Percentiles rank a stretch among this genome's conserved stretches.
phyloP scores from a whole-genome alignment of 2,329 filamentous ascomycete genomes.

The Aspergillus pseudoterreus region DNA sequence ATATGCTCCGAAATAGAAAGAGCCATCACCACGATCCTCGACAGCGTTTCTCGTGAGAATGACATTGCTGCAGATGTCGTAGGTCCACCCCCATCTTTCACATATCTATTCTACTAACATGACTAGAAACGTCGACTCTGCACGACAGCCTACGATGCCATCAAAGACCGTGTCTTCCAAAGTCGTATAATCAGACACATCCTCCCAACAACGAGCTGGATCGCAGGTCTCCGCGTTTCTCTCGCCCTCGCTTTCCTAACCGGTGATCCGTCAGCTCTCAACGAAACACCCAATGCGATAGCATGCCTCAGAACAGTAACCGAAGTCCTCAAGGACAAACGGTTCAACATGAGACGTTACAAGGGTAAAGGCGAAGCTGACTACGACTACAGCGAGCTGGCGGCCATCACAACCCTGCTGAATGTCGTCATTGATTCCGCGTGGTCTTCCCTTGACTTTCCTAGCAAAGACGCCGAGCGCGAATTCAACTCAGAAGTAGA shows the following conservation, averaged over 20 bases:
- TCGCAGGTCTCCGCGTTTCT: constrained; percentile 38
- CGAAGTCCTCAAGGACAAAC: constrained; percentile 23
- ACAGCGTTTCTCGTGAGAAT: constrained; percentile 17
- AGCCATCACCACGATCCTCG: constrained; percentile 29
- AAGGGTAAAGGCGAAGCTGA: constrained; percentile 20
- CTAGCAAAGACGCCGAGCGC: constrained; percentile 34
- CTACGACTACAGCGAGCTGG: constrained; percentile 64
- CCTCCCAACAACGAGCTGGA: constrained; percentile 31
- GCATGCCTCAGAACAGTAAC: constrained; percentile 30
- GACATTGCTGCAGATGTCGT: constrained; percentile 20
- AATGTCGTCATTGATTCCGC: constrained; percentile 72
- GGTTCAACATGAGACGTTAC: constrained; percentile 29
- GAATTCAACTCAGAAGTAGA: constrained; percentile 72
- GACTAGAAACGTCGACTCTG: constrained; percentile 28
- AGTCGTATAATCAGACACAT: constrained; percentile 40
- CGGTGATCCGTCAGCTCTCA: constrained; percentile 23
- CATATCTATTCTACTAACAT: background rate
- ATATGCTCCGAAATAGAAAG: constrained; percentile 32
- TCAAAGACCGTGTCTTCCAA: constrained; percentile 36
- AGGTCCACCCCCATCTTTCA: background rate
- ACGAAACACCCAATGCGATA: constrained; percentile 22
- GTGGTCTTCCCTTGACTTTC: constrained; percentile 28
- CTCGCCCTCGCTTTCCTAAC: constrained; percentile 37
- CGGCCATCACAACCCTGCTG: constrained; percentile 63
- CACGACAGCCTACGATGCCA: constrained; percentile 28